Evolutionary conservation across 2,329 filamentous ascomycete species (phyloP), one percentile per base, ranked within the genome.

Genomic region (Orbilia ellipsospora): DNA sequence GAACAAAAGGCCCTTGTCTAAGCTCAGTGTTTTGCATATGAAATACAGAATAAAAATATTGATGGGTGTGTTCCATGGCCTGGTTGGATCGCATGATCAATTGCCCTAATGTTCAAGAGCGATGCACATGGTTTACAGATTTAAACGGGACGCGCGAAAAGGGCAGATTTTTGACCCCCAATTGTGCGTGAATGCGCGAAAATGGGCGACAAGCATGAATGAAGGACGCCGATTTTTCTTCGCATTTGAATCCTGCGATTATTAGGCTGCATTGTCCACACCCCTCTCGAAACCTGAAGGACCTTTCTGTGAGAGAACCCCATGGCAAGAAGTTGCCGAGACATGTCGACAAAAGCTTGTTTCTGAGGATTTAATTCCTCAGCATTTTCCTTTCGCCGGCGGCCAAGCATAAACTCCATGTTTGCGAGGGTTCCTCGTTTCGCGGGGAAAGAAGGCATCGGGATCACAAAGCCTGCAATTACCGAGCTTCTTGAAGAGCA

Each of bases 271-370:
- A 52, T 13, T 31, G 52, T 36, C 12, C 52, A 36, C 52, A 28
- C 26, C 52, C 23, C 10, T 20, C 28, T 36, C 52, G 10, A 4
- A 15, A 16, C 4, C 12, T 55, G 13, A 13, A n/a, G 23, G 13
- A 6, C 8, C 36, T 55, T 18, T 57, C 7, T 40, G 15, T 36
- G 40, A 40, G 10, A n/a, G 15, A 18, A 57, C 54, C 59, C 68
- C 68, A 73, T 74, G 70, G 70, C 56, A 63, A 65, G 64, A 56
- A 65, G 64, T 54, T 75, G 72, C 72, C 72, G 72, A 75, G 72
- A 75, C 72, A 75, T 75, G 72, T 75, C 59, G 57, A 69, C 64
- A 66, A 75, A 74, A 75, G 72, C 72, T 75, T 75, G 72, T 75
- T 69, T 69, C 72, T 57, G 20, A 65, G 60, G 28, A 50, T 16